phyloP scores from a whole-genome alignment of 2,329 filamentous ascomycete species.

The Colletotrichum sp. region DNA sequence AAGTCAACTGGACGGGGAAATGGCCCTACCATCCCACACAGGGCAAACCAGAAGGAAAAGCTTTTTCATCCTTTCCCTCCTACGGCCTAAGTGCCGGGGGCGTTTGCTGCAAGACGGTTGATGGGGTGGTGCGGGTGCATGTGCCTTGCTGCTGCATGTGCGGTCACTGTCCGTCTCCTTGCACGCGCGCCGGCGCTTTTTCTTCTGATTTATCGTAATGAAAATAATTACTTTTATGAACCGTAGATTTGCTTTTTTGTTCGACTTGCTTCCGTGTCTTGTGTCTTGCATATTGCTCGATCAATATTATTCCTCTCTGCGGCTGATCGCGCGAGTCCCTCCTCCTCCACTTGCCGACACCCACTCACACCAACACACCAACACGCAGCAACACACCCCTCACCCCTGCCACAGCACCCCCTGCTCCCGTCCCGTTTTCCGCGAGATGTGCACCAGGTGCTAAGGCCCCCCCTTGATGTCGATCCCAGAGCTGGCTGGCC shows the following conservation, averaged over 20 bases:
- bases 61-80: not conserved
- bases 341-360: not conserved
- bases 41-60: not conserved
- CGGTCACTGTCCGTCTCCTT: not conserved
- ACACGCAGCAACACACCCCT: not conserved
- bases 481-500: not conserved
- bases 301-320: not conserved
- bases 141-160: not conserved
- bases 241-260: not conserved
- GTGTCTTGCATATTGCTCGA: not conserved
- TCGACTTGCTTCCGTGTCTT: not conserved
- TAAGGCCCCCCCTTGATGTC: not conserved
- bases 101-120: slow-evolving; percentile 2
- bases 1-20: not conserved
- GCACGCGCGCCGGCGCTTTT: not conserved
- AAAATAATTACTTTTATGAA: not conserved
- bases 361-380: not conserved
- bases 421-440: not conserved
- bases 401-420: not conserved
- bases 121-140: not conserved
- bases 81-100: not conserved
- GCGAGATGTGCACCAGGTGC: not conserved
- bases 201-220: not conserved
- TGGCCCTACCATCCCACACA: not conserved
- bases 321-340: not conserved